A percentile compares a stretch with the other conserved stretches of the same genome.
Evolutionary conservation across 371 early-diverging fungal genomes (phyloP).

Genomic region (Phascolomyces articulosus): DNA sequence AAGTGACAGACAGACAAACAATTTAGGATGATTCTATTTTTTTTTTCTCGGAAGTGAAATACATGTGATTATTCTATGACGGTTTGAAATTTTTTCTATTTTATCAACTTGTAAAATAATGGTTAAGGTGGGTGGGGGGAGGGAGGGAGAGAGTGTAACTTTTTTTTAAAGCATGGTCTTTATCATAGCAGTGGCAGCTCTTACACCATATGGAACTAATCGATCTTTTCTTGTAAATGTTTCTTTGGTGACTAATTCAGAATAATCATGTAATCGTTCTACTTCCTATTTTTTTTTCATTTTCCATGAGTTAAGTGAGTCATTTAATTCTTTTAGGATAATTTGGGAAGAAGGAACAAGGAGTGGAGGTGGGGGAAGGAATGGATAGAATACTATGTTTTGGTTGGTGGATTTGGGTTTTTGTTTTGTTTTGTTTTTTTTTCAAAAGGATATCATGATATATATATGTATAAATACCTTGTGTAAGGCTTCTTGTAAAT

Average conservation of each 20-base stretch:
- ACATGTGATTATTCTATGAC: neutral
- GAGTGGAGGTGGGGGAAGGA: too few relatives aligned
- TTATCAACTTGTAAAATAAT: too few relatives aligned
- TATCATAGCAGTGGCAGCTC: slow-evolving; percentile 46
- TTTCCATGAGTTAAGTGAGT: neutral
- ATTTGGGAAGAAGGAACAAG: too few relatives aligned
- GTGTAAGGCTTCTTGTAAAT: slow-evolving; percentile 59
- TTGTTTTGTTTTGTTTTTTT: too few relatives aligned
- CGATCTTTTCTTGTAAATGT: slow-evolving; percentile 44
- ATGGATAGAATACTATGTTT: too few relatives aligned
- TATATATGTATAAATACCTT: too few relatives aligned
- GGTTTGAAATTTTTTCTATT: neutral
- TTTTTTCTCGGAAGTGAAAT: neutral
- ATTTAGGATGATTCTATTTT: neutral
- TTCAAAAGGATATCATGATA: too few relatives aligned
- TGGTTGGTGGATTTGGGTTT: too few relatives aligned
- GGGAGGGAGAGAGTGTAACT: neutral
- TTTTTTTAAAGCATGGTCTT: slow-evolving; percentile 52
- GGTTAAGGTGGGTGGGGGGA: too few relatives aligned
- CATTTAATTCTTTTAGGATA: neutral
- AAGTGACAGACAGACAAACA: neutral
- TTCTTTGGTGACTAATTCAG: slow-evolving; percentile 36
- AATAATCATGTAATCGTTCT: slow-evolving; percentile 38
- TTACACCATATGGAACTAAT: slow-evolving; percentile 50
- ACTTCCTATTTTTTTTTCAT: slow-evolving; percentile 38